These are phyloP conservation scores for Saturnispora quitensis DNA, from an alignment of 805 yeast species.

Conservation along the genomic window DNA sequence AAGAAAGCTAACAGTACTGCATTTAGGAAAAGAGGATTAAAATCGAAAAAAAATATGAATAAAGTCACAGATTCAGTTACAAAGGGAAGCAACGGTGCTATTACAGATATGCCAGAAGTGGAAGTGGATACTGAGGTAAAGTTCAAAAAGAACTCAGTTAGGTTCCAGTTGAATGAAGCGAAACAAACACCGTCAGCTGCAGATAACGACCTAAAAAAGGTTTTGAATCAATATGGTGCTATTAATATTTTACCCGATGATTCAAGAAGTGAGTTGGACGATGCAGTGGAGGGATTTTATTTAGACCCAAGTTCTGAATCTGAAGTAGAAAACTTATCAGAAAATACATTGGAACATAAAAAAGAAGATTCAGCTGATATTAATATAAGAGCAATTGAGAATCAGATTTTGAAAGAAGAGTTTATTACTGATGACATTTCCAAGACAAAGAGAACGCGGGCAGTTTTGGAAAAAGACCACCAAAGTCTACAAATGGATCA, in stretches of 20 bases:
- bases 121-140: background rate
- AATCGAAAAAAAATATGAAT: background rate
- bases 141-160: background rate
- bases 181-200: background rate
- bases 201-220: background rate
- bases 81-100: background rate
- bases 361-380: slow-evolving; percentile 1
- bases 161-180: background rate
- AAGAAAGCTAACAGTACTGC: background rate
- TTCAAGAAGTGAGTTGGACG: background rate
- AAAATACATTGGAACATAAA: background rate
- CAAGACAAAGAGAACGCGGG: background rate
- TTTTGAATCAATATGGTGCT: background rate
- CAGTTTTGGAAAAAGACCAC: background rate
- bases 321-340: background rate
- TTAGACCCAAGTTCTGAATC: background rate
- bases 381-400: slow-evolving; percentile 1
- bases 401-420: slow-evolving; percentile 4
- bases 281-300: background rate
- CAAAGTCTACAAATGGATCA: background rate
- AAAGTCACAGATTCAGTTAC: slow-evolving; percentile 7
- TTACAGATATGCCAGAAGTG: background rate
- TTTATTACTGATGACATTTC: background rate
- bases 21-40: background rate
- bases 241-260: background rate